These are phyloP conservation scores for Willaertia magna DNA, from an alignment of 208 protist species.

Conservation along the genomic window DNA sequence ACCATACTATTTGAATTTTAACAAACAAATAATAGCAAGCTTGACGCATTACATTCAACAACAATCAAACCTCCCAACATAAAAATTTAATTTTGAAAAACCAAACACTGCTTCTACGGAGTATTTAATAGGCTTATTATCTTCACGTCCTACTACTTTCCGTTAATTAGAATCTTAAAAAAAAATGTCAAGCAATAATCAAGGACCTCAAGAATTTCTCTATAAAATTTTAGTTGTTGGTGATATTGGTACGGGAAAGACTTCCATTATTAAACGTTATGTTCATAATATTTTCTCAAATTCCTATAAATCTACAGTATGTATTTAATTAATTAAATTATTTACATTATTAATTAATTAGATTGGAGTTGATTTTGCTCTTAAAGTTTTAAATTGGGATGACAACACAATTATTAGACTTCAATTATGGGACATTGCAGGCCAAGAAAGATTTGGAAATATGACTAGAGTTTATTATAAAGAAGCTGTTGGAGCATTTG, in stretches of 20 bases:
- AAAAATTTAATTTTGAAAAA: too few relatives aligned
- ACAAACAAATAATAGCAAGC: too few relatives aligned
- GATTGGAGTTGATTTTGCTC: constrained; percentile 53
- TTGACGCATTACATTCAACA: too few relatives aligned
- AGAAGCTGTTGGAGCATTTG: constrained; percentile 41
- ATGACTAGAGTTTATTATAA: constrained; percentile 52
- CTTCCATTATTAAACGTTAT: constrained; percentile 60
- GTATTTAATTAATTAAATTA: not conserved
- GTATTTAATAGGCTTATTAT: too few relatives aligned
- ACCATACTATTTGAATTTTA: too few relatives aligned
- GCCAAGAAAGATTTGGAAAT: constrained; percentile 39
- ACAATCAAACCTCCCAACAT: too few relatives aligned
- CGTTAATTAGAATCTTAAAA: too few relatives aligned
- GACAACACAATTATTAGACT: constrained; percentile 33
- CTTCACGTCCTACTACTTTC: too few relatives aligned
- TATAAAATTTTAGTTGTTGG: constrained; percentile 44
- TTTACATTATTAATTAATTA: not conserved
- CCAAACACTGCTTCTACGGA: too few relatives aligned
- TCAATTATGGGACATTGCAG: constrained; percentile 32
- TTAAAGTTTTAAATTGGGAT: constrained; percentile 42
- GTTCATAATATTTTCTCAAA: constrained; percentile 64
- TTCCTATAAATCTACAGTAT: constrained; percentile 50
- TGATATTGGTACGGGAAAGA: constrained; percentile 66
- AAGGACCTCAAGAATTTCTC: not conserved
- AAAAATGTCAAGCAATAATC: not conserved